Conservation (phyloP, 2,329 filamentous ascomycete genomes). For the Sphaerulina musiva region DNA sequence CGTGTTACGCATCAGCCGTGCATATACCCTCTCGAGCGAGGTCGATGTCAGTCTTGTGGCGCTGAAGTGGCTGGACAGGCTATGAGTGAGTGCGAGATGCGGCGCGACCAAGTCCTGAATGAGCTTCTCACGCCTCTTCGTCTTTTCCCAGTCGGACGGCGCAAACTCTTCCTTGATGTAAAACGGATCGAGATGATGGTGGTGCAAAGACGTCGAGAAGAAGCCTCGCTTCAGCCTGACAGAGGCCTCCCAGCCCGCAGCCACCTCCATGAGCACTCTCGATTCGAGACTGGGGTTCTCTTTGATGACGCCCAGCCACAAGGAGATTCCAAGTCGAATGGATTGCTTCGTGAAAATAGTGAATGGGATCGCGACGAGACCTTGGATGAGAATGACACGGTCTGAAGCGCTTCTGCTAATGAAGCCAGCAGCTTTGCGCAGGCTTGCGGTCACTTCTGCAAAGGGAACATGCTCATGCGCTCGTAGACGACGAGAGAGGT, state of each 20-base stretch:
- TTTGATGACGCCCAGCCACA: slow-evolving; percentile 96
- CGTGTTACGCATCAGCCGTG: slow-evolving; percentile 72
- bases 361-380: slow-evolving; percentile 89
- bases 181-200: slow-evolving; percentile 78
- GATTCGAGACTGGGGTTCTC: slow-evolving; percentile 87
- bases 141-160: slow-evolving; percentile 70
- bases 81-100: slow-evolving; percentile 77
- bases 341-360: slow-evolving; percentile 88
- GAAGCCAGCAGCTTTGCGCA: slow-evolving; percentile 77
- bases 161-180: slow-evolving; percentile 87
- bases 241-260: slow-evolving; percentile 83
- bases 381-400: slow-evolving; percentile 72
- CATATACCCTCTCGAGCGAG: slow-evolving; percentile 74
- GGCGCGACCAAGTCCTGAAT: slow-evolving; percentile 80
- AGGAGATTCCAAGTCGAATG: slow-evolving; percentile 87
- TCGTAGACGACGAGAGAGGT: slow-evolving; percentile 65
- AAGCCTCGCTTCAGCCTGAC: slow-evolving; percentile 71
- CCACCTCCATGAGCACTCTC: slow-evolving; percentile 76
- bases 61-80: slow-evolving; percentile 90
- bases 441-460: slow-evolving; percentile 68
- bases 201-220: slow-evolving; percentile 67
- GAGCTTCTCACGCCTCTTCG: slow-evolving; percentile 68
- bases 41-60: slow-evolving; percentile 78
- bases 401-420: slow-evolving; percentile 72
- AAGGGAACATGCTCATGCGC: slow-evolving; percentile 64